Evolutionary conservation across 495 filamentous ascomycete genomes (phyloP), one percentile per base, ranked within the genome.

Genomic region (Penicillium pancosmium): DNA sequence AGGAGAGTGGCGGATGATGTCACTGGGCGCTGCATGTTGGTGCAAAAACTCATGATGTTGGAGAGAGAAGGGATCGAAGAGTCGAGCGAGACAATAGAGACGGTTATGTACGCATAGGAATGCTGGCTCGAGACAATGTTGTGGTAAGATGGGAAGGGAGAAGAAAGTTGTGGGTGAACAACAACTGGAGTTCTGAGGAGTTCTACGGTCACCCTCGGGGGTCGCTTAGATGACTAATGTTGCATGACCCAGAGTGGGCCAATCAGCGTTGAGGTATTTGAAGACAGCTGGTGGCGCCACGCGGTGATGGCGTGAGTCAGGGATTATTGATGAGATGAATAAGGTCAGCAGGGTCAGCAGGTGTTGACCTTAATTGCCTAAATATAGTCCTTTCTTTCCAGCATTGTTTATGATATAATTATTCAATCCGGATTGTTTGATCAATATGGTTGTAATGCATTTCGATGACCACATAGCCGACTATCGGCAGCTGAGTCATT

Each of bases 1-100:
- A 85, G 74, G 54, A 86, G 59, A 47, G 76, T 74, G 61, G 85
- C 73, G 65, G 83, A 82, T 77, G 82, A 80, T 76, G 80, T 81
- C 76, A 84, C 76, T 47, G 77, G 64, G 21, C 62, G 69, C 35
- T 70, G 68, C 62, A 72, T 63, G 60, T 68, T 62, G 59, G 64
- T 68, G 68, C 60, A 72, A 60, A 74, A 64, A 60, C 69, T 77
- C 70, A 75, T 78, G 46, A 50, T 73, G 60, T 44, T 44, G 41
- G 66, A 60, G 68, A 41, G 36, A 57, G 57, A 58, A 62, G 68
- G n/a, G 41, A 57, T 62, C 12, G 50, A 51, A 59, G 52, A 50
- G 54, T 13, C 33, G 56, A 60, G 40, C 40, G 23, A 50, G 18
- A 9, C 52, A 48, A 33, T 49, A 57, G 48, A 51, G 43, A 49